These are phyloP conservation scores for Coemansia sp. DNA, from an alignment of 192 early-diverging fungal species.

Conservation along the genomic window DNA sequence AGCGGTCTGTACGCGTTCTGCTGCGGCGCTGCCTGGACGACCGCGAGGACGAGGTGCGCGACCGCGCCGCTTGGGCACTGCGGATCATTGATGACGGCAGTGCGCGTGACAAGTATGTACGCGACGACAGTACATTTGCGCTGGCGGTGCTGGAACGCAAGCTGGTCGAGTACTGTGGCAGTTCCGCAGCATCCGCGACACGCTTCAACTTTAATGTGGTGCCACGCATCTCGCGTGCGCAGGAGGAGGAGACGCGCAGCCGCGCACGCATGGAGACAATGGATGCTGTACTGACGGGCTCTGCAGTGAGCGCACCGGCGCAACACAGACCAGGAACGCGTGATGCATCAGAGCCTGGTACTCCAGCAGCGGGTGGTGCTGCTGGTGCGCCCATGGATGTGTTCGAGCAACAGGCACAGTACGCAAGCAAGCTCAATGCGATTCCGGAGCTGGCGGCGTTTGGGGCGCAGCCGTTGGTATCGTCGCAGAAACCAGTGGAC, in stretches of 20 bases:
- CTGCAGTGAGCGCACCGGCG: slow-evolving; percentile 25
- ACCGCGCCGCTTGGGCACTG: slow-evolving; percentile 89
- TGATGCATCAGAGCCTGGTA: slow-evolving; percentile 6
- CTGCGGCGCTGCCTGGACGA: slow-evolving; percentile 94
- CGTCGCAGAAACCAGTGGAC: slow-evolving; percentile 67
- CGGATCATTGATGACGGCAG: slow-evolving; percentile 69
- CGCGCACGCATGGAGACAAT: slow-evolving; percentile 54
- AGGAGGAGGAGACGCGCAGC: slow-evolving; percentile 79
- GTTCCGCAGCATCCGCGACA: slow-evolving; percentile 56
- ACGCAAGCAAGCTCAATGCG: slow-evolving; percentile 72
- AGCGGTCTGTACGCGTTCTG: slow-evolving; percentile 78
- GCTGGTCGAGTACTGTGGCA: slow-evolving; percentile 82
- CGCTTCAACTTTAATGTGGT: slow-evolving; percentile 77
- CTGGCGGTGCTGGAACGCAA: slow-evolving; percentile 82
- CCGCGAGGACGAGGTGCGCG: slow-evolving; percentile 97
- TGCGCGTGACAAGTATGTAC: slow-evolving; percentile 66
- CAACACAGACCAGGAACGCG: slow-evolving; percentile 1
- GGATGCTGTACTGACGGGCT: slow-evolving; percentile 48
- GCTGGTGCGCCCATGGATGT: slow-evolving; percentile 27
- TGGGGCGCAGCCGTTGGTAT: slow-evolving; percentile 72
- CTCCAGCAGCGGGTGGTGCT: slow-evolving; percentile 6
- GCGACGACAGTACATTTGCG: slow-evolving; percentile 86
- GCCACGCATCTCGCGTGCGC: slow-evolving; percentile 79
- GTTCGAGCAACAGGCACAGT: slow-evolving; percentile 64
- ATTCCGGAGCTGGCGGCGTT: slow-evolving; percentile 83